phyloP scores from a whole-genome alignment of 2,329 filamentous ascomycete genomes.

The Dothistroma pini region DNA sequence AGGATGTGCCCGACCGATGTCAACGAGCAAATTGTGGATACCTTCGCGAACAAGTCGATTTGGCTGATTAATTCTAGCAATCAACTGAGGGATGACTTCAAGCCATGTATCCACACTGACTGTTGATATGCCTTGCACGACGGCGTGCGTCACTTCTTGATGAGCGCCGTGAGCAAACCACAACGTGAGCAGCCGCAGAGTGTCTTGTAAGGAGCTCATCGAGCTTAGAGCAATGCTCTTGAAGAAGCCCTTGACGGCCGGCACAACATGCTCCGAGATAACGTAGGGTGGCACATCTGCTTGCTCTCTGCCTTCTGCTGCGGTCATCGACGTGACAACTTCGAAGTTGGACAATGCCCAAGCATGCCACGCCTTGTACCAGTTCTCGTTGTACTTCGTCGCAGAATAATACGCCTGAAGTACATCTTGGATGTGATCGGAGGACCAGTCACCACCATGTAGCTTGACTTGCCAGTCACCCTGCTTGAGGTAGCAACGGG shows the following conservation, averaged over 20 bases:
- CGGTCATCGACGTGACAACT: conserved; percentile 79
- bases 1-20: conserved; percentile 90
- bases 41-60: conserved; percentile 83
- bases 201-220: conserved; percentile 92
- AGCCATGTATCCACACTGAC: conserved; percentile 99
- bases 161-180: conserved; percentile 96
- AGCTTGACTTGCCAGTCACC: conserved; percentile 92
- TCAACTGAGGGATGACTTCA: conserved; percentile 94
- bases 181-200: conserved; percentile 81
- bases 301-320: conserved; percentile 56
- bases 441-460: conserved; percentile 84
- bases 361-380: conserved; percentile 99
- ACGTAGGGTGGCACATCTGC: conserved; percentile 61
- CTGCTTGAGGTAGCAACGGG: conserved; percentile 93
- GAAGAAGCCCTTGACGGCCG: conserved; percentile 94
- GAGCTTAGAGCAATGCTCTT: conserved; percentile 90
- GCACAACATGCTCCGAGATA: conserved; percentile 84
- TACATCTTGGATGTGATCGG: conserved; percentile 81
- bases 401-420: conserved; percentile 87
- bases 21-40: conserved; percentile 85
- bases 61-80: conserved; percentile 95
- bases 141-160: conserved; percentile 78
- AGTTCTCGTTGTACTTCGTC: conserved; percentile 88
- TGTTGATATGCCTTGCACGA: conserved; percentile 84
- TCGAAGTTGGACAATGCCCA: conserved; percentile 99